These are phyloP conservation scores for Macadamia tetraphylla DNA, from an alignment of 164 flowering plant species.

Conservation along the genomic window DNA sequence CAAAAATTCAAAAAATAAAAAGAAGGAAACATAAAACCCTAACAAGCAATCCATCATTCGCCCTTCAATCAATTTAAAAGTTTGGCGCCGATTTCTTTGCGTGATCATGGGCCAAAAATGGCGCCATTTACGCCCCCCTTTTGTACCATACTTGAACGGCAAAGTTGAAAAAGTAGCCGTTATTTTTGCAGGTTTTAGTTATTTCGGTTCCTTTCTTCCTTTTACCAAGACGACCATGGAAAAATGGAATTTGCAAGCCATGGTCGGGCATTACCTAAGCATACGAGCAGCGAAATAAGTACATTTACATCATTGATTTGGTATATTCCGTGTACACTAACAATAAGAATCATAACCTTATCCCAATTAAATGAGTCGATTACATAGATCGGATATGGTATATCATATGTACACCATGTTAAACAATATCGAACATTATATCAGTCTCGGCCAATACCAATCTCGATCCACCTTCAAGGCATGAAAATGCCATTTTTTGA, in stretches of 20 bases:
- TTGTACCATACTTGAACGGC: not conserved
- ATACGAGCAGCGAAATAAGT: not conserved
- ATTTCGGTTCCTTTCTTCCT: constrained; percentile 1
- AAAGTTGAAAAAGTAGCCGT: constrained; percentile 9
- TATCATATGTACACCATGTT: too few species aligned
- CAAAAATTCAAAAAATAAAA: not conserved
- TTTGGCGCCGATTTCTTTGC: constrained; percentile 23
- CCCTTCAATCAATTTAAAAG: constrained; percentile 3
- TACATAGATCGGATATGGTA: too few species aligned
- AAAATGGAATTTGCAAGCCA: constrained; percentile 4
- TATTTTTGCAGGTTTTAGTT: constrained; percentile 5
- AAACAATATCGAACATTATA: too few species aligned
- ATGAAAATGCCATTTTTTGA: too few species aligned
- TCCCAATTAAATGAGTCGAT: too few species aligned
- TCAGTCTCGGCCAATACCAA: too few species aligned
- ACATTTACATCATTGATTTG: too few species aligned
- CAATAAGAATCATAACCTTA: too few species aligned
- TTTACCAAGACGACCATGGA: not conserved
- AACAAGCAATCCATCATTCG: not conserved
- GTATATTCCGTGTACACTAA: too few species aligned
- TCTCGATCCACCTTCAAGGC: too few species aligned
- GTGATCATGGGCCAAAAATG: constrained; percentile 11
- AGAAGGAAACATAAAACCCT: not conserved
- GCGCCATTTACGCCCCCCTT: constrained; percentile 19
- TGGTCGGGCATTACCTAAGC: constrained; percentile 17